phyloP scores from a whole-genome alignment of 2,329 filamentous ascomycete genomes.

The Penicillium polonicum region DNA sequence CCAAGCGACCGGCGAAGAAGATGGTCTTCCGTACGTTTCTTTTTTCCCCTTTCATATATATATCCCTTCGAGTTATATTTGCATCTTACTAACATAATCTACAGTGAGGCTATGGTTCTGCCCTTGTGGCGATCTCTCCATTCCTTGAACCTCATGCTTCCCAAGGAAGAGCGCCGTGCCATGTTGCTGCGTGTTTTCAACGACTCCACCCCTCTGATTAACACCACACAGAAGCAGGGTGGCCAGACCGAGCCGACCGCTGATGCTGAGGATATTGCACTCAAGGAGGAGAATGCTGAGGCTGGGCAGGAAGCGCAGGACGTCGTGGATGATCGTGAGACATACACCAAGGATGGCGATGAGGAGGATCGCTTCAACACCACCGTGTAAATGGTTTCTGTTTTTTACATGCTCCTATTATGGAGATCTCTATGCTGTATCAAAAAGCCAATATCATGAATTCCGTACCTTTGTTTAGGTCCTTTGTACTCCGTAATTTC shows the following conservation, averaged over 20 bases:
- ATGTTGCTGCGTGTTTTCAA: slow-evolving; percentile 92
- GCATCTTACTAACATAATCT: slow-evolving; percentile 19
- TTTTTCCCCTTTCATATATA: neutral
- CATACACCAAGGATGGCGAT: slow-evolving; percentile 45
- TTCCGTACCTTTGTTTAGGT: slow-evolving; percentile 2
- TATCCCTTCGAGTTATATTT: neutral
- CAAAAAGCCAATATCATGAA: slow-evolving; percentile 20
- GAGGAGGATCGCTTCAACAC: slow-evolving; percentile 50
- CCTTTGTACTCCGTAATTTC: neutral
- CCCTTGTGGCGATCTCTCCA: slow-evolving; percentile 93
- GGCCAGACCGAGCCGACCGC: slow-evolving; percentile 19
- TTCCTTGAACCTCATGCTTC: slow-evolving; percentile 93
- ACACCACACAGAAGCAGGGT: slow-evolving; percentile 45
- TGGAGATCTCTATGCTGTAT: slow-evolving; percentile 13
- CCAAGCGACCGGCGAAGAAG: slow-evolving; percentile 66
- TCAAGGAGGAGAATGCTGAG: slow-evolving; percentile 41
- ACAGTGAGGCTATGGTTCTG: slow-evolving; percentile 75
- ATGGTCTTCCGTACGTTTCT: slow-evolving; percentile 53
- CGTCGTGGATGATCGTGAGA: slow-evolving; percentile 42
- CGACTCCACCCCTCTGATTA: slow-evolving; percentile 79
- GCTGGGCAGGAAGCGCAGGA: slow-evolving; percentile 44
- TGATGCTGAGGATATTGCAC: slow-evolving; percentile 35
- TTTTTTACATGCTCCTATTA: slow-evolving; percentile 2
- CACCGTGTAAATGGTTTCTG: slow-evolving; percentile 40
- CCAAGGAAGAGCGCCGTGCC: slow-evolving; percentile 90